These are phyloP conservation scores for Ophiostoma australiae DNA, from an alignment of 2,329 filamentous ascomycete genomes.

Conservation along the genomic window DNA sequence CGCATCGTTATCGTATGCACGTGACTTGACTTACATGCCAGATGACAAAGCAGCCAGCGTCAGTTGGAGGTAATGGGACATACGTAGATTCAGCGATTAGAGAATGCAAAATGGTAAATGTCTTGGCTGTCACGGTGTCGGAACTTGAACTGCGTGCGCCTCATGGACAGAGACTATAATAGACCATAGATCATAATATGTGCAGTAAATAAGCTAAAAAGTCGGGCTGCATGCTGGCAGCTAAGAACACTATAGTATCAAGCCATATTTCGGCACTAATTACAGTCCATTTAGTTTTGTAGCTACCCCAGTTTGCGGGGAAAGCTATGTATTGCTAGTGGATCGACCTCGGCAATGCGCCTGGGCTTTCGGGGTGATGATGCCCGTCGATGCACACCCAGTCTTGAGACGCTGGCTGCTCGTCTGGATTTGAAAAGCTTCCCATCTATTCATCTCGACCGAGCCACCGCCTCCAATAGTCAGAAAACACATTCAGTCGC, in stretches of 20 bases:
- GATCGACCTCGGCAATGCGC: conserved; percentile 12
- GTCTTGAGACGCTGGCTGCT: neutral
- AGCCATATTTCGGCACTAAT: neutral
- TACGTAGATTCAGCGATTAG: neutral
- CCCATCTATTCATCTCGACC: neutral
- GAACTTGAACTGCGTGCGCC: neutral
- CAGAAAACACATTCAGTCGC: neutral
- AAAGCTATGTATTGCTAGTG: neutral
- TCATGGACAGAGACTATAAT: neutral
- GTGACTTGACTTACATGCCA: neutral
- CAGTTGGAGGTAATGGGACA: neutral
- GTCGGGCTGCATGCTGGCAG: neutral
- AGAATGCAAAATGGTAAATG: neutral
- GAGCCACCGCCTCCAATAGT: neutral
- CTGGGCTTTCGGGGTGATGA: neutral
- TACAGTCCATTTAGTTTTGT: neutral
- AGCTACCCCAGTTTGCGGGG: conserved; percentile 12
- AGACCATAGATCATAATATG: neutral
- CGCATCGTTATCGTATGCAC: neutral
- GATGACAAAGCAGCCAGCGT: neutral
- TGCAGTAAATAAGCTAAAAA: too few species aligned
- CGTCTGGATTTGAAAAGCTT: neutral
- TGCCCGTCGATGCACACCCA: neutral
- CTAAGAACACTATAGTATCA: neutral
- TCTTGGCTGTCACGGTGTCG: neutral